phyloP scores from a whole-genome alignment of 164 flowering plant genomes.

The Stephania cephalantha region DNA sequence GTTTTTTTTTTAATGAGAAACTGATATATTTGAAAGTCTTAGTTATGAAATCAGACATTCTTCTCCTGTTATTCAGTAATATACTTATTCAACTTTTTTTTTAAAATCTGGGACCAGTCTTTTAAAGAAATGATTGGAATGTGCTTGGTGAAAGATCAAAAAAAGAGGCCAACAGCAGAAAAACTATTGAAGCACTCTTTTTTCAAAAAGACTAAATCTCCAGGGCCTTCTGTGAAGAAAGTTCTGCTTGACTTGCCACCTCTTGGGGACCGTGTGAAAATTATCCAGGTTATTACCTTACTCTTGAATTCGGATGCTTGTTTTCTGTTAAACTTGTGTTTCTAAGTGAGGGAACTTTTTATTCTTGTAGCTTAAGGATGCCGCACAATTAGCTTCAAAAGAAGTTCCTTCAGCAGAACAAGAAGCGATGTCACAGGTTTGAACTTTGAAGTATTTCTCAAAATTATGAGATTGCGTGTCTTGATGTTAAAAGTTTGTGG shows the following conservation, averaged over 20 bases:
- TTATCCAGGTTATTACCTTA: constrained; percentile 56
- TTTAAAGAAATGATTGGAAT: constrained; percentile 99
- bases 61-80: constrained; percentile 9
- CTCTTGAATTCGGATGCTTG: constrained; percentile 1
- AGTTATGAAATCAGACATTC: not conserved
- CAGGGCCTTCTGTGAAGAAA: constrained; percentile 67
- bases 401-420: constrained; percentile 92
- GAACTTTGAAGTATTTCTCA: constrained; percentile 39
- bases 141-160: constrained; percentile 99
- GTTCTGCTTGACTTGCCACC: constrained; percentile 80
- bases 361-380: constrained; percentile 78
- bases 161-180: constrained; percentile 92
- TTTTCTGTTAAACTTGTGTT: not conserved
- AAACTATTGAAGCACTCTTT: constrained; percentile 84
- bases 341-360: constrained; percentile 4
- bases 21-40: not conserved
- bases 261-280: constrained; percentile 89
- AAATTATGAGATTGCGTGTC: not conserved
- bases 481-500: not conserved
- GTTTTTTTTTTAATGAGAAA: not conserved
- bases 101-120: constrained; percentile 48
- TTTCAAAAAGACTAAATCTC: constrained; percentile 82
- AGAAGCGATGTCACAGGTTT: constrained; percentile 93
- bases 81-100: constrained; percentile 45
- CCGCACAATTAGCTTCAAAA: constrained; percentile 85